Evolutionary conservation across 2,329 filamentous ascomycete species (phyloP), one percentile per base, ranked within the genome.

Genomic region (Leptographium wingfieldii): DNA sequence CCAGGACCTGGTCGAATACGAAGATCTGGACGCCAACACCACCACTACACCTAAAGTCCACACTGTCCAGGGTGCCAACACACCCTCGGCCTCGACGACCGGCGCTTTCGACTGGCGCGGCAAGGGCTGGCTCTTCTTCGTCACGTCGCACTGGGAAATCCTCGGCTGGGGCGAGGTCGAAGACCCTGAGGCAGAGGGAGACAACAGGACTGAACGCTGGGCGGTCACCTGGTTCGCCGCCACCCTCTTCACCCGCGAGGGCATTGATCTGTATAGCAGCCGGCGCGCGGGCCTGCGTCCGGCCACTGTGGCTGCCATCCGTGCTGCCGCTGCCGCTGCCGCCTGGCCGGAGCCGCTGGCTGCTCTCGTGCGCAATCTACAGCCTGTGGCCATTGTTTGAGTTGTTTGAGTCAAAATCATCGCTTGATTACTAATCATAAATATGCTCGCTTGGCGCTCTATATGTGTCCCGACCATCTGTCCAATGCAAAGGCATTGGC

Each of bases 211-310:
- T 11, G 80, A 83, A 71, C 78, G 79, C 66, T 95, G 88, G 88
- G 83, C 82, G 1, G 88, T 95, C 16, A 95, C 88, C 5, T 92
- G 86, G 78, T 95, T 95, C 71, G 85, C 86, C 63, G 85, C 88
- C 68, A 95, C 88, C 29, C 66, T 92, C 53, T 95, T 95, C 66
- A 94, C 90, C 7, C 86, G 87, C 63, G 88, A 90, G 60, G 90
- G 90, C 0, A 68, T 95, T 35, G 90, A 95, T 72, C 72, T 95
- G 11, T 94, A 92, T 71, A 84, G 82, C 54, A 78, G 87, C 65
- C 76, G 79, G 19, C 78, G 73, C 57, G 80, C 78, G 63, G 87
- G 87, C 0, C 64, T 90, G 63, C 79, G 77, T 59, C 73, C 79
- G 60, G 78, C 75, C 68, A 81, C 83, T 58, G 56, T 54, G 7